Percentiles rank a stretch among this genome's conserved stretches.
These are phyloP conservation scores for Rhizophora mangle DNA, from an alignment of 345 rosid genomes.

Conservation along the genomic window DNA sequence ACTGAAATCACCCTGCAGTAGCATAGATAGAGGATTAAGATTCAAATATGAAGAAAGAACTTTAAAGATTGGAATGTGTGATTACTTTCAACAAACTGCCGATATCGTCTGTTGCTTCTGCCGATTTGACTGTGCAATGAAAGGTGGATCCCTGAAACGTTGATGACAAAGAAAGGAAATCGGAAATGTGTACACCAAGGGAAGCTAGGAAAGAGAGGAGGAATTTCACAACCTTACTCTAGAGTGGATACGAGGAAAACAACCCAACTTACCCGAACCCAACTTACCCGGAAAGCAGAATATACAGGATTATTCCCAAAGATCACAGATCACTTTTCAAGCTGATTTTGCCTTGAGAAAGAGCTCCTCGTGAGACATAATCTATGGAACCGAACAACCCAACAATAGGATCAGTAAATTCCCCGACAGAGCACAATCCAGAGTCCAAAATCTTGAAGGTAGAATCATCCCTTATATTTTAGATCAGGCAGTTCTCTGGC, in stretches of 20 bases:
- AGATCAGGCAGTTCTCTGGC: constrained; percentile 65
- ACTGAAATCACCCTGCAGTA: constrained; percentile 54
- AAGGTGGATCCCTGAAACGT: constrained; percentile 58
- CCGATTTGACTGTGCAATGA: constrained; percentile 54
- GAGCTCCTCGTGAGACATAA: constrained; percentile 68
- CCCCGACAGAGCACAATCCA: constrained; percentile 65
- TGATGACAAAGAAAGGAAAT: neutral
- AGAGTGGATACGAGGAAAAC: neutral
- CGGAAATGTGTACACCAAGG: neutral
- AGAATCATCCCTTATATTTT: constrained; percentile 42
- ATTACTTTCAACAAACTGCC: constrained; percentile 32
- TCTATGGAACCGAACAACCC: constrained; percentile 69
- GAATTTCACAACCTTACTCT: neutral
- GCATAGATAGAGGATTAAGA: neutral
- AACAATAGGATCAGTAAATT: constrained; percentile 58
- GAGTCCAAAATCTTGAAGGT: constrained; percentile 70
- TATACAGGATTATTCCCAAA: constrained; percentile 58
- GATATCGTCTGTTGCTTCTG: constrained; percentile 65
- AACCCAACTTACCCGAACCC: constrained; percentile 31
- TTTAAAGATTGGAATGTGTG: neutral
- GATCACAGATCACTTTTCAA: constrained; percentile 66
- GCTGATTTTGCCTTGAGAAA: constrained; percentile 51
- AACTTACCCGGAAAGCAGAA: constrained; percentile 56
- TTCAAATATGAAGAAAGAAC: neutral
- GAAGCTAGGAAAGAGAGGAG: neutral